phyloP scores from a whole-genome alignment of 2,329 filamentous ascomycete species.

The Colletotrichum aenigma region DNA sequence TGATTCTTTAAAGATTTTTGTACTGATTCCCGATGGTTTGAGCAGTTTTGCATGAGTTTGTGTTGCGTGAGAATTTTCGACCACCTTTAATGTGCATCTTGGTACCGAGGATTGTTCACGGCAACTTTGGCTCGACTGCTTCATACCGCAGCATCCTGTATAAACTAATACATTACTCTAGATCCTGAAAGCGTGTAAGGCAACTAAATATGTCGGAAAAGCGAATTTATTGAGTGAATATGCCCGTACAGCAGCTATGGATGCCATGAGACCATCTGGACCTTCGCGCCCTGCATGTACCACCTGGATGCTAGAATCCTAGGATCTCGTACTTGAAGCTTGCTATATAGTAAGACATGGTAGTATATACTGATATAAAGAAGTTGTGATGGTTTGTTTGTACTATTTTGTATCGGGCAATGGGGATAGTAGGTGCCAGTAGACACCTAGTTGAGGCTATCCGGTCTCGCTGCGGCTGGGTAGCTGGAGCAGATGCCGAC shows the following conservation, averaged over 20 bases:
- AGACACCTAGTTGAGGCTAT: neutral
- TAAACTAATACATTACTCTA: fast-evolving
- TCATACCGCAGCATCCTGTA: fast-evolving
- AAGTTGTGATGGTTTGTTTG: fast-evolving
- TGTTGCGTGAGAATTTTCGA: neutral
- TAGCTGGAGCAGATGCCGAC: neutral
- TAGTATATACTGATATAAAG: fast-evolving
- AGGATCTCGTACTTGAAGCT: neutral
- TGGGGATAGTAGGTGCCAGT: neutral
- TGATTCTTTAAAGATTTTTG: fast-evolving
- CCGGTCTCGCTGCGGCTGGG: neutral
- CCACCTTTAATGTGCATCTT: neutral
- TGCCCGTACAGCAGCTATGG: neutral
- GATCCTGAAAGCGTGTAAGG: fast-evolving
- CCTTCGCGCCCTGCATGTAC: too few species aligned
- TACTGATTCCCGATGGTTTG: neutral
- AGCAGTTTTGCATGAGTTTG: neutral
- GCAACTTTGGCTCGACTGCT: fast-evolving
- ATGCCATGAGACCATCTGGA: neutral
- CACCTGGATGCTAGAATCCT: neutral
- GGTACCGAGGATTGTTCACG: fast-evolving
- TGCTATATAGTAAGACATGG: fast-evolving
- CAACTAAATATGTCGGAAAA: neutral
- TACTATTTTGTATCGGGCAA: neutral
- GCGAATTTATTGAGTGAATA: neutral